These are phyloP conservation scores for Saposhnikovia divaricata DNA, from an alignment of 129 eudicot species.

Conservation along the genomic window DNA sequence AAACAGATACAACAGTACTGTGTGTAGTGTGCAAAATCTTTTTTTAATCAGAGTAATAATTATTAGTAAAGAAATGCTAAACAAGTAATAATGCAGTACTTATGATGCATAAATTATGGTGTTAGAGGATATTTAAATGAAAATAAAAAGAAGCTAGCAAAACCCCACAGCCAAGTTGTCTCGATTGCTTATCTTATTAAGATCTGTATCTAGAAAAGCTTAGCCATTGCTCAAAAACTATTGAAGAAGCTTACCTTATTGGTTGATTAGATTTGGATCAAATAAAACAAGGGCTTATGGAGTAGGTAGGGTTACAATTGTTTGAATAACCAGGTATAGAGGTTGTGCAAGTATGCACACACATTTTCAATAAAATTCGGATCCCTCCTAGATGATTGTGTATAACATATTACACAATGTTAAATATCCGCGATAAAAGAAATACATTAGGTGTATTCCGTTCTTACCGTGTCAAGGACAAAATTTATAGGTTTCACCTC, in stretches of 20 bases:
- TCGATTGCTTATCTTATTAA: conserved; percentile 7
- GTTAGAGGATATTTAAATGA: not conserved
- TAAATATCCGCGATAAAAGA: too few species aligned
- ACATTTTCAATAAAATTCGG: too few species aligned
- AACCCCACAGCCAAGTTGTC: not conserved
- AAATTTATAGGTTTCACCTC: too few species aligned
- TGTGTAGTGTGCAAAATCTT: not conserved
- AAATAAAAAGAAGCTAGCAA: not conserved
- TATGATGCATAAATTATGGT: not conserved
- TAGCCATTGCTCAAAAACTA: not conserved
- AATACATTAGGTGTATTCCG: too few species aligned
- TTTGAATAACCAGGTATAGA: too few species aligned
- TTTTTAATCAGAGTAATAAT: not conserved
- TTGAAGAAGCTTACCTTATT: conserved; percentile 19
- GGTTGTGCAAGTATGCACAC: too few species aligned
- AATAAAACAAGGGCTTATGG: not conserved
- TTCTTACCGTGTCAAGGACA: too few species aligned
- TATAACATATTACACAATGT: too few species aligned
- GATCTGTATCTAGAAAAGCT: conserved; percentile 16
- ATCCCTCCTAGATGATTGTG: too few species aligned
- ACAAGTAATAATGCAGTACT: not conserved
- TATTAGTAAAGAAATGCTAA: not conserved
- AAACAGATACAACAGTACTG: not conserved
- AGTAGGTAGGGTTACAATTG: not conserved
- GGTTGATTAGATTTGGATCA: conserved; percentile 27